phyloP scores from a whole-genome alignment of 2,329 filamentous ascomycete species.

The Pestalotiopsis sp. region DNA sequence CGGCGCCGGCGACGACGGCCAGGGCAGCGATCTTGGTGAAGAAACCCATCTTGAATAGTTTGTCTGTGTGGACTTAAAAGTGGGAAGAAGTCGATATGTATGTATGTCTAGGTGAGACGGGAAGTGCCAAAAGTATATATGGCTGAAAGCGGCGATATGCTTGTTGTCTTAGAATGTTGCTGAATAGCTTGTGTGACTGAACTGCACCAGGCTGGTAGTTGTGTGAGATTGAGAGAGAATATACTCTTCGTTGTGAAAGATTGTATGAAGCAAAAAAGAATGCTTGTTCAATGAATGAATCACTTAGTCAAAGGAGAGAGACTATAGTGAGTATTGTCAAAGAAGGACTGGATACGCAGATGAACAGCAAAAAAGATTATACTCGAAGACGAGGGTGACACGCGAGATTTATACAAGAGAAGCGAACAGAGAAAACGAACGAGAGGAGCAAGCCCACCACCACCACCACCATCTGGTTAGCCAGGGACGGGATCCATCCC shows the following conservation, averaged over 20 bases:
- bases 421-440: background rate
- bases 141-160: background rate
- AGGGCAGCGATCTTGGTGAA: constrained; percentile 46
- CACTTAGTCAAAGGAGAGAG: constrained; percentile 28
- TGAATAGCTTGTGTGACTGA: constrained; percentile 10
- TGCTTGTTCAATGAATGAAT: constrained; percentile 28
- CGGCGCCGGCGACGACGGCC: constrained; percentile 42
- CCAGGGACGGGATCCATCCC: constrained; percentile 6
- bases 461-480: background rate
- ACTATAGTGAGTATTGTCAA: constrained; percentile 27
- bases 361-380: background rate
- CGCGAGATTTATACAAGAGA: constrained; percentile 25
- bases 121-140: background rate
- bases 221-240: background rate
- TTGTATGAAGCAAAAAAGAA: background rate
- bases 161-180: constrained; percentile 1
- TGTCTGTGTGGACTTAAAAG: background rate
- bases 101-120: background rate
- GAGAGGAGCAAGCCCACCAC: background rate
- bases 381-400: constrained; percentile 6
- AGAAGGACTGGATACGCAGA: constrained; percentile 22
- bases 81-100: background rate
- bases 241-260: constrained; percentile 3
- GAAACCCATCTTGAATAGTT: constrained; percentile 57
- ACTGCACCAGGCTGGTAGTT: constrained; percentile 4